A percentile compares a stretch with the other conserved stretches of the same genome.
These are phyloP conservation scores for Amanita exitialis DNA, from an alignment of 768 basidiomycete genomes.

Conservation along the genomic window DNA sequence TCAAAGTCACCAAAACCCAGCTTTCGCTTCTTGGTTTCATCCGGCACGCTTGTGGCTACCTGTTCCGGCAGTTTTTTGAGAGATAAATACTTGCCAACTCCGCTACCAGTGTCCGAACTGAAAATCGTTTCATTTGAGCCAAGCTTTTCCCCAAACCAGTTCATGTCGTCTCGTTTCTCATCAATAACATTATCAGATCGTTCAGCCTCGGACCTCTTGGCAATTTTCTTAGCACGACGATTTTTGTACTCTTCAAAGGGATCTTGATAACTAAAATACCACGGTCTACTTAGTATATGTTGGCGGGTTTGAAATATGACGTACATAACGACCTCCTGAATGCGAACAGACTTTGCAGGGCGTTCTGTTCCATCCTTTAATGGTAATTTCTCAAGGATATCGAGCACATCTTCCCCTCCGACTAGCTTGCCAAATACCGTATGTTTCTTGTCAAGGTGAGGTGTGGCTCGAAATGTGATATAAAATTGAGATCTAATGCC, in stretches of 20 bases:
- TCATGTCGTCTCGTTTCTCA: conserved; percentile 59
- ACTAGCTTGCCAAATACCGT: conserved; percentile 97
- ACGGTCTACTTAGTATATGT: not conserved
- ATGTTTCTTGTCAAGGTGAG: conserved; percentile 87
- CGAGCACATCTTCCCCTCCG: conserved; percentile 86
- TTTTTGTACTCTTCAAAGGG: conserved; percentile 91
- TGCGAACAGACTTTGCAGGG: conserved; percentile 76
- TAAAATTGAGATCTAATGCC: conserved; percentile 79
- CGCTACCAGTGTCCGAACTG: conserved; percentile 25
- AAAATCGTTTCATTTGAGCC: conserved; percentile 32
- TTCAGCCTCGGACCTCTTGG: conserved; percentile 36
- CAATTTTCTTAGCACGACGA: conserved; percentile 71
- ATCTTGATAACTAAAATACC: conserved; percentile 65
- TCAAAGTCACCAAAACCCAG: conserved; percentile 90
- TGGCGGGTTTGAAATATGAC: conserved; percentile 16
- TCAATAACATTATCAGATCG: conserved; percentile 23
- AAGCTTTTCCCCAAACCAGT: conserved; percentile 88
- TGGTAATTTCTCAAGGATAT: conserved; percentile 73
- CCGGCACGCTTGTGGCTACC: conserved; percentile 13
- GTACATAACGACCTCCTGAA: conserved; percentile 81
- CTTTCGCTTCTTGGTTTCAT: conserved; percentile 74
- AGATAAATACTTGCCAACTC: conserved; percentile 76
- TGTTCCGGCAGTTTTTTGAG: conserved; percentile 34
- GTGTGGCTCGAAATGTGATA: conserved; percentile 74
- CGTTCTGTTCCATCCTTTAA: conserved; percentile 80